A percentile compares a stretch with the other conserved stretches of the same genome.
These are phyloP conservation scores for Elongisporangium undulatum DNA, from an alignment of 352 stramenopile species.

Conservation along the genomic window DNA sequence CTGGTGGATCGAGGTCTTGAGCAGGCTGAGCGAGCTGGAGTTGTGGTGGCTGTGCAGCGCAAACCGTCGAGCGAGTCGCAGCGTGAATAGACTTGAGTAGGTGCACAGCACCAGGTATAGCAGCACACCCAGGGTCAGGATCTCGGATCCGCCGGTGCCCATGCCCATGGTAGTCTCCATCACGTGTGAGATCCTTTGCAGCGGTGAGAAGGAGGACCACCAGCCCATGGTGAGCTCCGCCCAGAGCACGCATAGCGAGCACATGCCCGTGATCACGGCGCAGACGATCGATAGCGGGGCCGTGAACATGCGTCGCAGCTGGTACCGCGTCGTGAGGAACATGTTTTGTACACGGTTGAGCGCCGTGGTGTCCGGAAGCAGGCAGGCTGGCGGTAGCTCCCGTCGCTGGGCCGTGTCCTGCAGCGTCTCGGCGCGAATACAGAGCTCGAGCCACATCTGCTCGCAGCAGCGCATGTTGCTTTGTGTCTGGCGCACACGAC, in stretches of 20 bases:
- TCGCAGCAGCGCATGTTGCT: slow-evolving; percentile 43
- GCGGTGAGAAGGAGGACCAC: slow-evolving; percentile 12
- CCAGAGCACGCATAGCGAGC: slow-evolving; percentile 59
- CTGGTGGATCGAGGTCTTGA: slow-evolving; percentile 59
- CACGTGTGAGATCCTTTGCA: slow-evolving; percentile 6
- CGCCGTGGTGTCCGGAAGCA: slow-evolving; percentile 33
- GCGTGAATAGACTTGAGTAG: slow-evolving; percentile 56
- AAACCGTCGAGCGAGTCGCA: slow-evolving; percentile 48
- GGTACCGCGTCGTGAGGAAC: slow-evolving; percentile 6
- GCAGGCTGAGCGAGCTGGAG: slow-evolving; percentile 50
- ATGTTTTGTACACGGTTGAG: slow-evolving; percentile 29
- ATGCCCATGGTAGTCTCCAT: slow-evolving; percentile 19
- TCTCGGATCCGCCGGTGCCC: slow-evolving; percentile 21
- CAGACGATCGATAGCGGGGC: slow-evolving; percentile 23
- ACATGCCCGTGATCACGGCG: slow-evolving; percentile 19
- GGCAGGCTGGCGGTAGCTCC: slow-evolving; percentile 21
- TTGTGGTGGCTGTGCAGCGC: slow-evolving; percentile 45
- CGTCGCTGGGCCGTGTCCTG: slow-evolving; percentile 13
- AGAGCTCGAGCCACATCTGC: slow-evolving; percentile 58
- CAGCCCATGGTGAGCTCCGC: slow-evolving; percentile 59
- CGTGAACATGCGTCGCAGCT: slow-evolving; percentile 20
- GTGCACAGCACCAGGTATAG: slow-evolving; percentile 57
- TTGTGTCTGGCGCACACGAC: slow-evolving; percentile 29
- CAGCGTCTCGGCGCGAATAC: slow-evolving; percentile 35
- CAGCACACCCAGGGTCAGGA: slow-evolving; percentile 38